These are phyloP conservation scores for Solanum okadae DNA, from an alignment of 257 asterid species.

Conservation along the genomic window DNA sequence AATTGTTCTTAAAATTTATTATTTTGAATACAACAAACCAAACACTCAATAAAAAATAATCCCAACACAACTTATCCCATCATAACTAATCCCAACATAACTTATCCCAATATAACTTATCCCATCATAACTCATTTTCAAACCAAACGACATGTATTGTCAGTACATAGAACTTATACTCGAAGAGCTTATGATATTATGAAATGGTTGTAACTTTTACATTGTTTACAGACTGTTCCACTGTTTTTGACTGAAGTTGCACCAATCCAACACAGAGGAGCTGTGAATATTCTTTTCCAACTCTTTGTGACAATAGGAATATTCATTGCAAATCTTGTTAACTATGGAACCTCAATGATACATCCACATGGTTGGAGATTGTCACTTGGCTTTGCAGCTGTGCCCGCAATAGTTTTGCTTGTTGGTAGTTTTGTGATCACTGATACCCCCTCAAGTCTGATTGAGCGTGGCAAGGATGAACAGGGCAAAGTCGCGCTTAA, in stretches of 20 bases:
- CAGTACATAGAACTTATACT: neutral
- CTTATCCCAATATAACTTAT: too few relatives aligned
- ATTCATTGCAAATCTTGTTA: conserved; percentile 18
- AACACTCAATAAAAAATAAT: too few relatives aligned
- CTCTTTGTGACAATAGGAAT: conserved; percentile 18
- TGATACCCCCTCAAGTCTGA: conserved; percentile 27
- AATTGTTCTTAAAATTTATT: too few relatives aligned
- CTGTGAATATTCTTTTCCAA: conserved; percentile 28
- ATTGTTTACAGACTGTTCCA: conserved; percentile 24
- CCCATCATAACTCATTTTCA: too few relatives aligned
- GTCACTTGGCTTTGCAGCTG: conserved; percentile 19
- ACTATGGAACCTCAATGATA: conserved; percentile 8
- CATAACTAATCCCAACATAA: too few relatives aligned
- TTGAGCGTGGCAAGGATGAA: conserved; percentile 16
- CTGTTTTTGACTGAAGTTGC: conserved; percentile 33
- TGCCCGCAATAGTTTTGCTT: conserved; percentile 16
- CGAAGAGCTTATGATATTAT: neutral
- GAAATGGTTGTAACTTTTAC: neutral
- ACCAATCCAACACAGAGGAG: conserved; percentile 33
- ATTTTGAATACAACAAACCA: too few relatives aligned
- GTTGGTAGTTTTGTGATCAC: conserved; percentile 18
- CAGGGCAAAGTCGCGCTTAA: conserved; percentile 8
- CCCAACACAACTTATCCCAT: too few relatives aligned
- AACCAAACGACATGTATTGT: too few relatives aligned
- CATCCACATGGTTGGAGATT: conserved; percentile 31